These are phyloP conservation scores for Apiotrichum sp. DNA, from an alignment of 1,284 basidiomycete species.

Conservation along the genomic window DNA sequence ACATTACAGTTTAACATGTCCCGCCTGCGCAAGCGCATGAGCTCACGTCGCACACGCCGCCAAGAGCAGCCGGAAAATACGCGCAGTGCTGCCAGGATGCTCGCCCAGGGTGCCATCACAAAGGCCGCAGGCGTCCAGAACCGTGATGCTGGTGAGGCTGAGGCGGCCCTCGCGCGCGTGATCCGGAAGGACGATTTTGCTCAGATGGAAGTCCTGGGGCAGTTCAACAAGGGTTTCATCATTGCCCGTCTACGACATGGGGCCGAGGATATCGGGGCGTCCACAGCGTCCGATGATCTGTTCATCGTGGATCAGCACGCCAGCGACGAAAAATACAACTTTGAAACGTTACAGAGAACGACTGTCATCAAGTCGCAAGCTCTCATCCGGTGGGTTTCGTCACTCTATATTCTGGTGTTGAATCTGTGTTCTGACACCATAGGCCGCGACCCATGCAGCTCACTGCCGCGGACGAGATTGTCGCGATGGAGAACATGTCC, in stretches of 20 bases:
- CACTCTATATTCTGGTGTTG: no score
- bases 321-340: conserved; percentile 90
- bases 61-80: no score
- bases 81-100: conserved; percentile 20
- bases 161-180: conserved; percentile 70
- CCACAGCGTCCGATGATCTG: conserved; percentile 80
- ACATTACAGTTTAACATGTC: conserved; percentile 34
- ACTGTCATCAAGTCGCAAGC: conserved; percentile 82
- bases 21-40: conserved; percentile 25
- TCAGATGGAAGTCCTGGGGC: conserved; percentile 78
- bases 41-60: not conserved
- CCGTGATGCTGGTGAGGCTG: conserved; percentile 58
- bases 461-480: conserved; percentile 81
- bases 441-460: conserved; percentile 76
- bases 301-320: conserved; percentile 71
- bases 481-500: conserved; percentile 79
- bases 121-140: conserved; percentile 57
- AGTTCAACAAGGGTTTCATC: conserved; percentile 97
- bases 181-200: conserved; percentile 85
- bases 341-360: conserved; percentile 82
- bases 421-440: not conserved
- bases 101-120: conserved; percentile 21
- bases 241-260: conserved; percentile 59
- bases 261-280: no score
- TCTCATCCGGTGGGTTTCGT: conserved; percentile 66